Percentiles rank a stretch among this genome's conserved stretches.
Conservation (phyloP, 2,329 filamentous ascomycete species). For the Neurospora sp. region DNA sequence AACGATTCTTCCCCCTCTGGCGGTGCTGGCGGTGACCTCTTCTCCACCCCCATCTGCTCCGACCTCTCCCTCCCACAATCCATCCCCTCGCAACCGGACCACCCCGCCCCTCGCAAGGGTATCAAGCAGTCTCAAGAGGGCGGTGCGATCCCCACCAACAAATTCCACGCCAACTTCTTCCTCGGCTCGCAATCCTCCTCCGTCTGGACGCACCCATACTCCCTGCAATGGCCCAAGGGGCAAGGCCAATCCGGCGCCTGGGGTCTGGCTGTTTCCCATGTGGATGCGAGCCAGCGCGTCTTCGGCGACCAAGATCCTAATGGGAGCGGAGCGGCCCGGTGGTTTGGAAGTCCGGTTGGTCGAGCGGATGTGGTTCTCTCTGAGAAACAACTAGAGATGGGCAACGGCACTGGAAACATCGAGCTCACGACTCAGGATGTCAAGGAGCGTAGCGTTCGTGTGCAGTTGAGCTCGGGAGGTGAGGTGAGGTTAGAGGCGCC, state of each 20-base stretch:
- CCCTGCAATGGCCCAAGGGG: slow-evolving; percentile 57
- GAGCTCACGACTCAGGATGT: slow-evolving; percentile 40
- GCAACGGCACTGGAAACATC: slow-evolving; percentile 31
- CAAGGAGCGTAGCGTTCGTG: slow-evolving; percentile 51
- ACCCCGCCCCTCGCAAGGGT: slow-evolving; percentile 47
- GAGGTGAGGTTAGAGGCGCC: slow-evolving; percentile 29
- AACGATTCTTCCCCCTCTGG: neutral
- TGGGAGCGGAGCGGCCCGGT: slow-evolving; percentile 51
- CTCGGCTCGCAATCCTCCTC: slow-evolving; percentile 60
- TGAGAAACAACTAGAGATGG: slow-evolving; percentile 57
- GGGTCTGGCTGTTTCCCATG: slow-evolving; percentile 69
- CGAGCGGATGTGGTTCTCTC: slow-evolving; percentile 76
- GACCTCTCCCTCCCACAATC: slow-evolving; percentile 34
- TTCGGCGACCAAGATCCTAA: slow-evolving; percentile 46
- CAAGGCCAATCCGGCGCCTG: slow-evolving; percentile 54
- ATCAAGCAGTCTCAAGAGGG: slow-evolving; percentile 28
- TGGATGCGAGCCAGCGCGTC: slow-evolving; percentile 55
- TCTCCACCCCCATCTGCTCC: slow-evolving; percentile 43
- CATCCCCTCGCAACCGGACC: slow-evolving; percentile 29
- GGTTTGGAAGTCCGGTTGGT: slow-evolving; percentile 72
- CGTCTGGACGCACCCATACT: slow-evolving; percentile 68
- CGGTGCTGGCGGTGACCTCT: slow-evolving; percentile 36
- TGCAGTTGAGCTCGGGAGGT: slow-evolving; percentile 44
- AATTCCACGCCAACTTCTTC: slow-evolving; percentile 74
- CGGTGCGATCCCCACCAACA: slow-evolving; percentile 59